Evolutionary conservation across 352 stramenopile species (phyloP), one percentile per base, ranked within the genome.

Genomic region (Pythium dissimile): DNA sequence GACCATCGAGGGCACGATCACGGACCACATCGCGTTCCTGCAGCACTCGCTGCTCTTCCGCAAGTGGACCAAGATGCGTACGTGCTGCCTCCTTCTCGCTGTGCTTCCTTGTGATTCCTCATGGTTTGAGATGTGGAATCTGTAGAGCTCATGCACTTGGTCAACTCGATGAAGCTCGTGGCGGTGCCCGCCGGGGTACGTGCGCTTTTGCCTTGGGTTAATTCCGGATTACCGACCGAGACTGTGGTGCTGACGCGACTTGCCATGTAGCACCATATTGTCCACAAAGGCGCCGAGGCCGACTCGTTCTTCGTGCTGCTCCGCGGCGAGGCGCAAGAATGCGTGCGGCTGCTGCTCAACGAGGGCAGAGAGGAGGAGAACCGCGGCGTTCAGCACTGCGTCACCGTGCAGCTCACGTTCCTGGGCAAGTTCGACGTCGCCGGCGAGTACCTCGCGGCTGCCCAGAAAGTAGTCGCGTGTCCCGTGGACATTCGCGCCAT

Each of bases 31-130:
- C 18, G 69, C 78, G 15, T 94, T 92, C 68, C 69, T 94, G 6
- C 80, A 92, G 62, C 80, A 89, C 69, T 74, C 84, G 52, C 64
- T 85, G 37, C 66, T 92, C 52, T 94, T 94, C 66, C 71, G 73
- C 30, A 77, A 77, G 60, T 94, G 81, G 84, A 78, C 70, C 24
- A 94, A 94, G 51, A 94, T 92, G 84, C 79, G 81, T 94, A 72
- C 59, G 77, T n/a, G n/a, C n/a, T n/a, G n/a, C n/a, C n/a, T n/a
- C n/a, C n/a, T n/a, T n/a, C n/a, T n/a, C n/a, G n/a, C n/a, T n/a
- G n/a, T n/a, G n/a, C n/a, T n/a, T n/a, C n/a, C n/a, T n/a, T n/a
- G n/a, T n/a, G n/a, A n/a, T n/a, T n/a, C n/a, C n/a, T n/a, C n/a
- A n/a, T n/a, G n/a, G n/a, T n/a, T n/a, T n/a, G n/a, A n/a, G n/a